These are phyloP conservation scores for Pichia sp. DNA, from an alignment of 1,139 yeast genomes.

Conservation along the genomic window DNA sequence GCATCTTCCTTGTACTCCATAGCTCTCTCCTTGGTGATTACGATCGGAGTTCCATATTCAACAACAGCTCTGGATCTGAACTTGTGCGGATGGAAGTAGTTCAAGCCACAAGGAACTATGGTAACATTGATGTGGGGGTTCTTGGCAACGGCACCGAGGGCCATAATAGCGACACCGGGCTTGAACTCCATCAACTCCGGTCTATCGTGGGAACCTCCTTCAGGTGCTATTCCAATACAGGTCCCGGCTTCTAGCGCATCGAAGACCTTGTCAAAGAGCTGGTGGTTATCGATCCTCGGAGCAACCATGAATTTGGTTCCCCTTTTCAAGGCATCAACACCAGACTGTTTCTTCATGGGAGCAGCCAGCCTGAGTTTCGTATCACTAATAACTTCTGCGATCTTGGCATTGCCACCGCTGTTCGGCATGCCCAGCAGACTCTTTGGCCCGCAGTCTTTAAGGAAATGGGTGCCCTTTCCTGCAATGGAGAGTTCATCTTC, in stretches of 20 bases:
- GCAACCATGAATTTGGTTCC: slow-evolving; percentile 58
- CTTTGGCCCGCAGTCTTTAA: slow-evolving; percentile 42
- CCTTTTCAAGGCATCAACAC: slow-evolving; percentile 37
- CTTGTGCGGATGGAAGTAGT: slow-evolving; percentile 71
- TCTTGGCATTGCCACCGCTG: slow-evolving; percentile 54
- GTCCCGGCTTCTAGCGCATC: slow-evolving; percentile 54
- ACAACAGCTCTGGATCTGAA: slow-evolving; percentile 75
- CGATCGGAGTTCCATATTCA: slow-evolving; percentile 70
- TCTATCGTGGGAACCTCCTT: slow-evolving; percentile 81
- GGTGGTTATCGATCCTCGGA: slow-evolving; percentile 58
- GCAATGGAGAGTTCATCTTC: slow-evolving; percentile 34
- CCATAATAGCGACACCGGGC: slow-evolving; percentile 82
- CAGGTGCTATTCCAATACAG: slow-evolving; percentile 69
- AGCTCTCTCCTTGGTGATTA: slow-evolving; percentile 50
- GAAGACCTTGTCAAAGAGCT: slow-evolving; percentile 59
- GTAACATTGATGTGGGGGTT: slow-evolving; percentile 54
- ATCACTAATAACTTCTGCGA: slow-evolving; percentile 50
- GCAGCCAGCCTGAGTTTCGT: slow-evolving; percentile 45
- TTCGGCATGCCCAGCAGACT: slow-evolving; percentile 62
- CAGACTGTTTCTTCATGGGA: slow-evolving; percentile 42
- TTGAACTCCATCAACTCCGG: slow-evolving; percentile 69
- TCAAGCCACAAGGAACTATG: slow-evolving; percentile 72
- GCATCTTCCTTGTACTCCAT: slow-evolving; percentile 51
- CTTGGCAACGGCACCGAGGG: slow-evolving; percentile 62
- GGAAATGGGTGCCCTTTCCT: slow-evolving; percentile 50